phyloP scores from a whole-genome alignment of 805 yeast species.

The Metschnikowia proteae region DNA sequence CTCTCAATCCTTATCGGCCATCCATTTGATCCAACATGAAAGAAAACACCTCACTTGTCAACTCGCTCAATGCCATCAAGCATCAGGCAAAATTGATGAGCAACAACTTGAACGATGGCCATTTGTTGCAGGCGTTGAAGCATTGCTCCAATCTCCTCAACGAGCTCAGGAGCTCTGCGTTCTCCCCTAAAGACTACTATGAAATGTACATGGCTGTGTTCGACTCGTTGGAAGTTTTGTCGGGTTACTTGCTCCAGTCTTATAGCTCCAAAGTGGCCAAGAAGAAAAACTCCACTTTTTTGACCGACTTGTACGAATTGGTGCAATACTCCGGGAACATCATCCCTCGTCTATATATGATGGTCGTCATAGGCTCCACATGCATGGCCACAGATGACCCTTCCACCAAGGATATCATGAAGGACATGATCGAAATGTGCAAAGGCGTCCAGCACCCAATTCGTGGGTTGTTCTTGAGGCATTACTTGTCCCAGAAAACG shows the following conservation, averaged over 20 bases:
- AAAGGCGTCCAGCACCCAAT: slow-evolving; percentile 95
- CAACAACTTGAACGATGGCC: slow-evolving; percentile 60
- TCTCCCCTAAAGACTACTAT: slow-evolving; percentile 89
- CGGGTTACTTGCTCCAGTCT: slow-evolving; percentile 59
- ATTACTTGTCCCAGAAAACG: slow-evolving; percentile 81
- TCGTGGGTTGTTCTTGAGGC: slow-evolving; percentile 84
- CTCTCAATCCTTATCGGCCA: not conserved
- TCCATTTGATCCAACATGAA: slow-evolving; percentile 5
- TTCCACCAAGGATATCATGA: slow-evolving; percentile 80
- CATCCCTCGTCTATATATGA: slow-evolving; percentile 84
- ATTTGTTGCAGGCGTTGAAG: slow-evolving; percentile 81
- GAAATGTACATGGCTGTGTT: slow-evolving; percentile 81
- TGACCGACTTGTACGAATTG: slow-evolving; percentile 88
- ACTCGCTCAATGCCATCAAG: slow-evolving; percentile 44
- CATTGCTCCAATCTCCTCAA: slow-evolving; percentile 79
- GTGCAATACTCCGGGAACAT: slow-evolving; percentile 95
- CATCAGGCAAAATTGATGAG: slow-evolving; percentile 76
- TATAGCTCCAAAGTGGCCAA: slow-evolving; percentile 58
- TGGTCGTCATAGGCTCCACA: slow-evolving; percentile 93
- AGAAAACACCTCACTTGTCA: slow-evolving; percentile 11
- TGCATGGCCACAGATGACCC: slow-evolving; percentile 76
- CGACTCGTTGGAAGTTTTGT: slow-evolving; percentile 72
- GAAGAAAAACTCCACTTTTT: slow-evolving; percentile 30
- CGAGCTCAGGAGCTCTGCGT: slow-evolving; percentile 70
- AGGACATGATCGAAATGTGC: slow-evolving; percentile 97